phyloP scores from a whole-genome alignment of 768 basidiomycete species.

The Clitopilus passeckerianus region DNA sequence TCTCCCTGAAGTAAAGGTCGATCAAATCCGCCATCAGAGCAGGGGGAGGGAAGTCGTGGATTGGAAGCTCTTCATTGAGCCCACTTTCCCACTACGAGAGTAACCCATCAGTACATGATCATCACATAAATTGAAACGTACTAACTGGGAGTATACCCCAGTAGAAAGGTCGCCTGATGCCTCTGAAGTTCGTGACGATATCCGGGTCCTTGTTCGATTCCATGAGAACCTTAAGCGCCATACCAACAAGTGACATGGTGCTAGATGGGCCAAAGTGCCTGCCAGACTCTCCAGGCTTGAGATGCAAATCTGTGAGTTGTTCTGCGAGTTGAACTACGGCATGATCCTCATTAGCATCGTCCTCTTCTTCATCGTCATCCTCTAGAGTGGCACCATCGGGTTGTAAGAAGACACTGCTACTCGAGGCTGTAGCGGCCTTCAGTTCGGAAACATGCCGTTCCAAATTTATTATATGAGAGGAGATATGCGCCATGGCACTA shows the following conservation, averaged over 20 bases:
- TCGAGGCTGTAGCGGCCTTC: background rate
- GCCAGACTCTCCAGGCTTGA: background rate
- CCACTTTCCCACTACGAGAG: constrained; percentile 30
- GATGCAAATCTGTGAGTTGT: background rate
- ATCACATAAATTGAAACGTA: constrained; percentile 15
- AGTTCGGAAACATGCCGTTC: background rate
- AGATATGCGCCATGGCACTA: background rate
- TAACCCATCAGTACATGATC: background rate
- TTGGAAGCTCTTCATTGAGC: constrained; percentile 8
- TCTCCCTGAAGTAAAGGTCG: constrained; percentile 56
- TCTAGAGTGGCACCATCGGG: background rate
- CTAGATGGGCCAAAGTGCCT: background rate
- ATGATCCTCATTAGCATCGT: background rate
- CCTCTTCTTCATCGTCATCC: background rate
- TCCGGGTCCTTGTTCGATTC: constrained; percentile 55
- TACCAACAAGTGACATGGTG: background rate
- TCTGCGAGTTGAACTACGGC: background rate
- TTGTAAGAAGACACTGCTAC: background rate
- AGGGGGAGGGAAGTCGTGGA: constrained; percentile 37
- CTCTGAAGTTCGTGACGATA: constrained; percentile 20
- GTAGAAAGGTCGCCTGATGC: constrained; percentile 11
- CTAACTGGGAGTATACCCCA: constrained; percentile 32
- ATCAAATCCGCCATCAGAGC: constrained; percentile 50
- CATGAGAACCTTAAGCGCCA: constrained; percentile 51
- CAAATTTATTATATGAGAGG: background rate